phyloP scores from a whole-genome alignment of 1,284 basidiomycete species.

The Wolfiporia cocos region DNA sequence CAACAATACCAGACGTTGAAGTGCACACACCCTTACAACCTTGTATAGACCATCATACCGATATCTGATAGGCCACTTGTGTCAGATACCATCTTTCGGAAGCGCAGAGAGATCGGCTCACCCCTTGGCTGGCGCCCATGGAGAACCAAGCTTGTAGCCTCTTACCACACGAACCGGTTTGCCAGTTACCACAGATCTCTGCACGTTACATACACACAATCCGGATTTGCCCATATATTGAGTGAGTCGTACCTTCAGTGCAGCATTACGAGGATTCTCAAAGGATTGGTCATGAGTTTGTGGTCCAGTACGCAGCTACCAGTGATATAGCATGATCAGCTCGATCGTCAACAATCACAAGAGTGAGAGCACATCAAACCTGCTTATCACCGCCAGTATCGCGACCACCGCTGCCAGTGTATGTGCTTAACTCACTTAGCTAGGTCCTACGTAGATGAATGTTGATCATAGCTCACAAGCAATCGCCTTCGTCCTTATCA shows the following conservation, averaged over 20 bases:
- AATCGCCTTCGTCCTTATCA: slow-evolving; percentile 32
- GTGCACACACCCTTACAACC: slow-evolving; percentile 22
- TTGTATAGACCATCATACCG: slow-evolving; percentile 42
- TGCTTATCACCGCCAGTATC: slow-evolving; percentile 13
- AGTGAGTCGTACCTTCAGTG: slow-evolving; percentile 23
- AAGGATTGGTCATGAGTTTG: slow-evolving; percentile 32
- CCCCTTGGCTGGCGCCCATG: slow-evolving; percentile 30
- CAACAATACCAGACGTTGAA: background rate
- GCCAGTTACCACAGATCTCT: slow-evolving; percentile 27
- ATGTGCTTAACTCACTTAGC: slow-evolving; percentile 22
- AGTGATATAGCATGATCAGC: background rate
- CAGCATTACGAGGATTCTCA: slow-evolving; percentile 23
- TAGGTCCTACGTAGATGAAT: background rate
- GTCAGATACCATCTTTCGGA: too few relatives aligned
- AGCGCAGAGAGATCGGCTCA: slow-evolving; percentile 12
- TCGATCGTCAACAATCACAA: background rate
- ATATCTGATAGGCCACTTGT: slow-evolving; percentile 23
- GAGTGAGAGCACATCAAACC: slow-evolving; percentile 2
- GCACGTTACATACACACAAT: background rate
- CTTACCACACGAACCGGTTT: slow-evolving; percentile 36
- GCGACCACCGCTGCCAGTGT: slow-evolving; percentile 31
- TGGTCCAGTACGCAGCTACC: slow-evolving; percentile 16
- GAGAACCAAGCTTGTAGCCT: slow-evolving; percentile 18
- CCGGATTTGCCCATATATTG: background rate
- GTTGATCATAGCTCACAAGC: slow-evolving; percentile 18